Conservation (phyloP, 441 rosid genomes). For the Euphorbia corollata region DNA sequence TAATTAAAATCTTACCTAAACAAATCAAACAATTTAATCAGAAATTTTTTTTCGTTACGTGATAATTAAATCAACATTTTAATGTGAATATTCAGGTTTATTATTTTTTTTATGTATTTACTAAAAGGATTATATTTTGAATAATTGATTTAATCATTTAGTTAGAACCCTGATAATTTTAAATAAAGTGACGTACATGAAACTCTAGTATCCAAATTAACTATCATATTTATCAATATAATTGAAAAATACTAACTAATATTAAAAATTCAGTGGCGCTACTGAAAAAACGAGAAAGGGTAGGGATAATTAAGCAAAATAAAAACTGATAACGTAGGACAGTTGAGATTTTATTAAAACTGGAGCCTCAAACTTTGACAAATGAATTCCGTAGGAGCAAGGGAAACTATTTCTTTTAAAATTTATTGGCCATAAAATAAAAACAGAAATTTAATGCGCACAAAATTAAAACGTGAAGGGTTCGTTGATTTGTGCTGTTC, state of each 20-base stretch:
- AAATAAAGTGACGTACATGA: background rate
- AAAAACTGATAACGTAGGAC: slow-evolving; percentile 36
- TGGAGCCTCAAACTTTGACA: too few species aligned
- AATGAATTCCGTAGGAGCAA: slow-evolving; percentile 37
- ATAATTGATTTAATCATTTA: background rate
- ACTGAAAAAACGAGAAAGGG: background rate
- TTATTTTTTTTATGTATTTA: background rate
- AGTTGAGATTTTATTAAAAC: slow-evolving; percentile 41
- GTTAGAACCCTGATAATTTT: background rate
- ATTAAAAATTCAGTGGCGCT: background rate
- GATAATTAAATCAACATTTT: background rate
- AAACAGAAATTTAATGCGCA: too few species aligned
- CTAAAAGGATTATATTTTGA: background rate
- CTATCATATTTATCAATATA: background rate
- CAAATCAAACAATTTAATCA: too few species aligned
- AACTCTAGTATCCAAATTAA: background rate
- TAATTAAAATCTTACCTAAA: too few species aligned
- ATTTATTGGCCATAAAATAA: background rate
- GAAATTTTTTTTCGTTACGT: too few species aligned
- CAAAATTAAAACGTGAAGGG: too few species aligned
- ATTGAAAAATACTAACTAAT: background rate
- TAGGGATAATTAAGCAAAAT: slow-evolving; percentile 18
- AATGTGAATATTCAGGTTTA: background rate
- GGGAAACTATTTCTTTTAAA: slow-evolving; percentile 32
- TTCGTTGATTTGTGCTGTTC: too few species aligned